Base-by-base conservation (phyloP, 2,329 filamentous ascomycete species). In the Calonectria pseudoturangicola region DNA sequence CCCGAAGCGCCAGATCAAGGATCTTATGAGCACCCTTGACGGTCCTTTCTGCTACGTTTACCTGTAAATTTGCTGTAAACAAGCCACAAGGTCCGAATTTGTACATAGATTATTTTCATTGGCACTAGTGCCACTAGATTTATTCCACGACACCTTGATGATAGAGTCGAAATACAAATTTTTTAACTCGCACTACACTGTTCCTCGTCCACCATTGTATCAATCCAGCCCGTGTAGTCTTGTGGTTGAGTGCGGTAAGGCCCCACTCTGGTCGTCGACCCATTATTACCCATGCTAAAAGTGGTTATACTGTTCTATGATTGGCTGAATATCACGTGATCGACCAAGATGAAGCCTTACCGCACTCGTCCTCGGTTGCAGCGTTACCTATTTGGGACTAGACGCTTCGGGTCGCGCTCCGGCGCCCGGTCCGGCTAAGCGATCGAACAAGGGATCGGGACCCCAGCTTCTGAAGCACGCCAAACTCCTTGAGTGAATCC, bases 1-100 rank as follows among this genome's bases (percentile, higher is more conserved):
- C 4, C 45, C 45, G 25, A 65, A 71, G 47, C 66, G 68, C 10
- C 74, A 81, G 56, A 86, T 84, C 63, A 77, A 79, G 66, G 80
- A 82, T 25, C 71, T 83, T 4, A 73, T 84, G 45, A 48, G n/a
- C n/a, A 48, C n/a, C 21, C 8, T 48, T 12, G 45, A 25, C 10
- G n/a, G 45, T 12, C 45, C 45, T 6, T 48, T 48, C 12, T 48
- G 45, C n/a, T 48, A 48, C 13, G 45, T 48, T 18, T 28, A 21
- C 45, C 28, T 43, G 30, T 50, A 70, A 25, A 70, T 71, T 45
- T 43, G 21, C 36, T n/a, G 25, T 47, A 15, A 54, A 62, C 54
- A 51, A 25, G 9, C 45, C 8, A 9, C 16, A 48, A n/a, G 41
- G 8, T 13, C 18, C n/a, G 6, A 21, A 25, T 13, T 48, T 48